Percentiles rank a stretch among this genome's conserved stretches.
These are phyloP conservation scores for Brassica juncea DNA, from an alignment of 345 rosid genomes.

Conservation along the genomic window DNA sequence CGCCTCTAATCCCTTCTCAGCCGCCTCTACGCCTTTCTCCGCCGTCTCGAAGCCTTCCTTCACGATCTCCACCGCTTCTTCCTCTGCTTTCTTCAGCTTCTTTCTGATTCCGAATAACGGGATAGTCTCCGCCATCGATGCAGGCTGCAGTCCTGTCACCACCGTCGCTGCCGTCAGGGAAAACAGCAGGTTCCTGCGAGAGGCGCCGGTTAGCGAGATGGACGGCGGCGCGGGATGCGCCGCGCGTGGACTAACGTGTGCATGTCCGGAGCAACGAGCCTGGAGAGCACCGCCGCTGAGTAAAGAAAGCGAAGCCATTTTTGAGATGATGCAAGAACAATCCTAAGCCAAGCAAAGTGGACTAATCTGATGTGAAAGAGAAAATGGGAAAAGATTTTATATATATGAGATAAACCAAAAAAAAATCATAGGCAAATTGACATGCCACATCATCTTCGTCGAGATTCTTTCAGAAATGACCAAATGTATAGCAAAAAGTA, in stretches of 20 bases:
- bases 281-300: conserved; percentile 31
- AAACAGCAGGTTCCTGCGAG: conserved; percentile 59
- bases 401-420: neutral
- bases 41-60: conserved; percentile 68
- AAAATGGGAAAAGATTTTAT: neutral
- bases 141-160: conserved; percentile 36
- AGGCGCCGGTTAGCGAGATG: conserved; percentile 23
- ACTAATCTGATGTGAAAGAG: neutral
- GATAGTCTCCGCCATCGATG: conserved; percentile 62
- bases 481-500: neutral
- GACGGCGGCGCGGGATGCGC: conserved; percentile 33
- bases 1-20: conserved; percentile 54
- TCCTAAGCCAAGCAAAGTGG: conserved; percentile 20
- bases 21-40: conserved; percentile 62
- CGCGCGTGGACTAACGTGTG: conserved; percentile 37
- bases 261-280: conserved; percentile 25
- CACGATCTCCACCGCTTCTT: conserved; percentile 71
- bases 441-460: neutral
- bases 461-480: neutral
- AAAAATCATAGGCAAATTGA: neutral
- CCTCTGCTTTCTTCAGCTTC: conserved; percentile 71
- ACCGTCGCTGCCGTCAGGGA: conserved; percentile 58
- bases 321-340: neutral
- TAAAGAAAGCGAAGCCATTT: conserved; percentile 55
- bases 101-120: conserved; percentile 75